A percentile compares a stretch with the other conserved stretches of the same genome.
Conservation (phyloP, 345 rosid genomes). For the Boechera stricta region DNA sequence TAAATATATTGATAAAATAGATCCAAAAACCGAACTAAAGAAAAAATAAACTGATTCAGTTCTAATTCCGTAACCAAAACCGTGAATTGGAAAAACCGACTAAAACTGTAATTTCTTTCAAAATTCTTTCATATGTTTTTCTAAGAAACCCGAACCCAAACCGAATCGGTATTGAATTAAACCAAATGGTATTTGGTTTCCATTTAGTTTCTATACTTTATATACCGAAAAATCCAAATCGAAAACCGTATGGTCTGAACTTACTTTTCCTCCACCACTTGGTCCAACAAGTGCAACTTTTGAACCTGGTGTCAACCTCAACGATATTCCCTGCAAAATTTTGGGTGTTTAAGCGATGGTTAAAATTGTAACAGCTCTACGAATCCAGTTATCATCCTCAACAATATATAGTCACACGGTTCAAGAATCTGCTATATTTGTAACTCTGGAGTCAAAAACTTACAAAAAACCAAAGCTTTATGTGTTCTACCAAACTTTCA, state of each 20-base stretch:
- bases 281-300: constrained; percentile 98
- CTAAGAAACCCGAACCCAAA: neutral
- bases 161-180: neutral
- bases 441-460: neutral
- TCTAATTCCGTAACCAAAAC: neutral
- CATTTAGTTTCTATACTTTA: too few relatives aligned
- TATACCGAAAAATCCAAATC: neutral
- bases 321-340: constrained; percentile 72
- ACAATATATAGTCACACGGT: neutral
- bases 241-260: constrained; percentile 3
- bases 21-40: neutral
- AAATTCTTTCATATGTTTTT: neutral
- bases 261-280: constrained; percentile 98
- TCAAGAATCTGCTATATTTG: neutral
- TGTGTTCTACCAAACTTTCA: neutral
- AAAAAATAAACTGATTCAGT: neutral
- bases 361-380: neutral
- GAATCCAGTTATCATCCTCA: neutral
- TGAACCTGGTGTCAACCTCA: constrained; percentile 81
- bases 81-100: neutral
- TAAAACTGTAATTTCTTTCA: neutral
- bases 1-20: neutral
- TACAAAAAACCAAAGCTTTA: neutral
- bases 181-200: too few relatives aligned
- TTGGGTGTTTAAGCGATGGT: neutral